phyloP scores from a whole-genome alignment of 805 yeast species.

The Pichia phayaonensis region DNA sequence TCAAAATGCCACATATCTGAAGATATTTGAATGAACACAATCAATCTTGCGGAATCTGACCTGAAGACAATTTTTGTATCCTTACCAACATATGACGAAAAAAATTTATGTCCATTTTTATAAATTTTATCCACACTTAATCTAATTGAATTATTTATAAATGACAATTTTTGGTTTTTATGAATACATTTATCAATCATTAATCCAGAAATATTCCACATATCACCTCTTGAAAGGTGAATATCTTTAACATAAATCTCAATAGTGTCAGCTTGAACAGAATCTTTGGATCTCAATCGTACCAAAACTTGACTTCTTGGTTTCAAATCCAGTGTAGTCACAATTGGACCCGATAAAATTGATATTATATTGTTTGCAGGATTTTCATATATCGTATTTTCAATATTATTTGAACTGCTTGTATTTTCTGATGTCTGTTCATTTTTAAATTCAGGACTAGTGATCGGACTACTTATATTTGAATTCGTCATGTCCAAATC shows the following conservation, averaged over 20 bases:
- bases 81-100: conserved; percentile 70
- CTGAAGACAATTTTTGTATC: conserved; percentile 78
- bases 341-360: conserved; percentile 52
- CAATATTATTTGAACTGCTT: background rate
- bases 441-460: conserved; percentile 2
- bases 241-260: conserved; percentile 79
- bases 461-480: conserved; percentile 1
- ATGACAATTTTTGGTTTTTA: conserved; percentile 54
- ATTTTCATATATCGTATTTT: background rate
- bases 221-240: conserved; percentile 79
- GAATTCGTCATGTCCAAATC: background rate
- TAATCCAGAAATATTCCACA: conserved; percentile 74
- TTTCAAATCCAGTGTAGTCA: conserved; percentile 52
- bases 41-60: conserved; percentile 81
- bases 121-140: conserved; percentile 57
- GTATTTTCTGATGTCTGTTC: background rate
- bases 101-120: conserved; percentile 57
- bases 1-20: conserved; percentile 98
- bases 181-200: conserved; percentile 60
- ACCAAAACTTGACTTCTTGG: conserved; percentile 62
- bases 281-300: conserved; percentile 34
- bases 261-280: conserved; percentile 70
- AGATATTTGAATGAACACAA: conserved; percentile 81
- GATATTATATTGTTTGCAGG: conserved; percentile 37
- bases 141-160: conserved; percentile 51